Evolutionary conservation across 768 basidiomycete genomes (phyloP), one percentile per base, ranked within the genome.

Genomic region (Rhizopogon vinicolor): DNA sequence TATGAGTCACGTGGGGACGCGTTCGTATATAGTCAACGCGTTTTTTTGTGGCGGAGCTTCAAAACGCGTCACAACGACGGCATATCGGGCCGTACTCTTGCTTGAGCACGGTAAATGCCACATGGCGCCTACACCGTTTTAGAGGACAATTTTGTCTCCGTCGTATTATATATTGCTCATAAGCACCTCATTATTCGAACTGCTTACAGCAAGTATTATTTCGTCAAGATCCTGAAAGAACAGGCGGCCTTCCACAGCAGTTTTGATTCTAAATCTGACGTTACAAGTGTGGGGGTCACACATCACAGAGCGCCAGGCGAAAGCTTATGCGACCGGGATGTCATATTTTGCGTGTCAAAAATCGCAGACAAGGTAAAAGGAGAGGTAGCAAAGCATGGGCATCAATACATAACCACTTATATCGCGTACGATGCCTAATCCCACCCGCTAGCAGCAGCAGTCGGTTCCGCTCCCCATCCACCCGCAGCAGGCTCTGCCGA

Each of bases 401-500:
- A 57, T 55, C 45, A 52, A 58, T 51, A 65, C 58, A 44, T 49
- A 41, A 48, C 18, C 19, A 33, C 31, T 61, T 58, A 51, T 35
- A 35, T 48, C 43, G 18, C 48, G 10, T 35, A 49, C 7, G 16
- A 51, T 40, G 37, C 31, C 55, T 61, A 70, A 54, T 71, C 68
- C 70, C 70, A 71, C 19, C 60, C 72, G 28, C 64, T 66, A 42
- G 65, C 18, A 37, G 65, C 18, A 37, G 58, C 14, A 1, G 62
- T 12, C 10, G 60, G 59, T 2, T 73, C 71, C 14, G 60, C 66
- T 41, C 68, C 76, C 77, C 77, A 78, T 44, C 65, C 63, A 37
- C 65, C 48, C 44, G 63, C 48, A 54, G 80, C 67, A 44, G 92
- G 85, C 69, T 94, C 93, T 57, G 93, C 92, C 64, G 91, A 75